Evolutionary conservation across 345 rosid species (phyloP).

Genomic region (Carallia pectinifolia): DNA sequence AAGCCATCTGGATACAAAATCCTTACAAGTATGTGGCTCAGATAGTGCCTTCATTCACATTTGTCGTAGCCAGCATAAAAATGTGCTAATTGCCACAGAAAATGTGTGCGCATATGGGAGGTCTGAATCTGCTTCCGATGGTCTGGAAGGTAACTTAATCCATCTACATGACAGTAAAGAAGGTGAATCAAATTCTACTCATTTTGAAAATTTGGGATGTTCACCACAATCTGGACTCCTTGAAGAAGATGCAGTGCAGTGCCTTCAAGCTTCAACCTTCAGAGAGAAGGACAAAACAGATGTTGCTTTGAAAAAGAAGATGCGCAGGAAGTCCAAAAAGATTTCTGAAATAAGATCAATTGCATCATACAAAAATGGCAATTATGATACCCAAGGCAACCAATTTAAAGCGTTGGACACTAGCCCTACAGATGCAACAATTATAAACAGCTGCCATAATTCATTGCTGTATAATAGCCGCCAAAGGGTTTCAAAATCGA

Average conservation of each 20-base stretch:
- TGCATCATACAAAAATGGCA: slow-evolving; percentile 32
- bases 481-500: slow-evolving; percentile 34
- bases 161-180: slow-evolving; percentile 14
- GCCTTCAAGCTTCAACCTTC: slow-evolving; percentile 35
- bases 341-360: slow-evolving; percentile 56
- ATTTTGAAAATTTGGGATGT: slow-evolving; percentile 22
- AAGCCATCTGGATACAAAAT: slow-evolving; percentile 14
- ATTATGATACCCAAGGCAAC: slow-evolving; percentile 22
- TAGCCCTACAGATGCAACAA: slow-evolving; percentile 10
- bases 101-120: slow-evolving; percentile 23
- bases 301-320: slow-evolving; percentile 46
- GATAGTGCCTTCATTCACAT: slow-evolving; percentile 27
- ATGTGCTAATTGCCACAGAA: slow-evolving; percentile 24
- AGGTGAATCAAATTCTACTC: slow-evolving; percentile 13
- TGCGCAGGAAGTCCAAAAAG: slow-evolving; percentile 63
- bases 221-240: slow-evolving; percentile 23
- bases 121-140: slow-evolving; percentile 32
- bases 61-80: slow-evolving; percentile 19
- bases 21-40: slow-evolving; percentile 25
- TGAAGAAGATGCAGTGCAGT: slow-evolving; percentile 38
- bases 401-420: slow-evolving; percentile 31
- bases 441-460: slow-evolving; percentile 21
- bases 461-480: slow-evolving; percentile 17
- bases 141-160: slow-evolving; percentile 35
- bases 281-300: slow-evolving; percentile 32